phyloP scores from a whole-genome alignment of 2,329 filamentous ascomycete species.

The Aspergillus intermedius region DNA sequence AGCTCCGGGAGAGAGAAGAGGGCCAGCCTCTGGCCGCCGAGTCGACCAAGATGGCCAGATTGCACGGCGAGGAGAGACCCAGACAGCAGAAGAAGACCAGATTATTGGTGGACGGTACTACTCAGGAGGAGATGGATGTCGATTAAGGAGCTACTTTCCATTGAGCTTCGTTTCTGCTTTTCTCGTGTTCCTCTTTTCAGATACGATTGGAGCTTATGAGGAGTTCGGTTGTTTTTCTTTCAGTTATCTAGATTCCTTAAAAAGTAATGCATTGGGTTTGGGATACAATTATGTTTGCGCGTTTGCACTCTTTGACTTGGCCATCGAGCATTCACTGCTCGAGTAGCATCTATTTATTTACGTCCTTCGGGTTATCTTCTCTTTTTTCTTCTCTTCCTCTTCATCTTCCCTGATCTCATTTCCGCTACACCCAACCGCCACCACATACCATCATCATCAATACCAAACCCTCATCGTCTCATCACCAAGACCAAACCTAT shows the following conservation, averaged over 20 bases:
- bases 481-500: not conserved
- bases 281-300: not conserved
- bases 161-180: conserved; percentile 2
- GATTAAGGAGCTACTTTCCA: conserved; percentile 28
- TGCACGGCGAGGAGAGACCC: conserved; percentile 37
- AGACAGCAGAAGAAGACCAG: conserved; percentile 40
- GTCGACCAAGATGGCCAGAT: conserved; percentile 28
- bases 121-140: conserved; percentile 43
- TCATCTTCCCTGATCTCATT: not conserved
- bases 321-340: no score
- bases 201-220: conserved; percentile 15
- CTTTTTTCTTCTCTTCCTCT: conserved; percentile 1
- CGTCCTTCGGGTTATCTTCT: conserved; percentile 2
- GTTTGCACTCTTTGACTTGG: not conserved
- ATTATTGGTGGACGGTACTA: conserved; percentile 39
- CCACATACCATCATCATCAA: not conserved
- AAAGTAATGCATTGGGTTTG: conserved; percentile 3
- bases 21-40: conserved; percentile 29
- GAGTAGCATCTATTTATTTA: not conserved
- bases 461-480: conserved; percentile 8
- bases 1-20: conserved; percentile 54
- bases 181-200: conserved; percentile 11
- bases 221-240: conserved; percentile 14
- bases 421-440: not conserved
- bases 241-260: conserved; percentile 7